These are phyloP conservation scores for Colletotrichum musae DNA, from an alignment of 2,329 filamentous ascomycete genomes.

Conservation along the genomic window DNA sequence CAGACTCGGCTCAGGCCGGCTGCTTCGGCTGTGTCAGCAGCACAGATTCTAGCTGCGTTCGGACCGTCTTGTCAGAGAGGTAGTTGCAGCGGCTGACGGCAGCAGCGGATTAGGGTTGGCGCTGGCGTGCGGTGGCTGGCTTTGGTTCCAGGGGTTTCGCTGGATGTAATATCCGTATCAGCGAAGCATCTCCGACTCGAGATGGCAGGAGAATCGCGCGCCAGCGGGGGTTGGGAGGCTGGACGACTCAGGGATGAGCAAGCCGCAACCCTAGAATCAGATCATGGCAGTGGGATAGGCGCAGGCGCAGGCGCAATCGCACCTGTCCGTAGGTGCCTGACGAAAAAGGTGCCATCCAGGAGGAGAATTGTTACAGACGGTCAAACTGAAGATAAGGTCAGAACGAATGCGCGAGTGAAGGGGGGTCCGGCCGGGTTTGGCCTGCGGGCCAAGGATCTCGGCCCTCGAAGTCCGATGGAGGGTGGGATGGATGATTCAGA, in stretches of 20 bases:
- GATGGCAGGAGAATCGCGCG: conserved; percentile 18
- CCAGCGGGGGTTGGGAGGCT: conserved; percentile 32
- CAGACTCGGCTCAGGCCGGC: conserved; percentile 15
- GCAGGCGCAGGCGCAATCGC: conserved; percentile 10
- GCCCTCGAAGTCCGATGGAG: conserved; percentile 14
- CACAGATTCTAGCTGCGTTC: conserved; percentile 16
- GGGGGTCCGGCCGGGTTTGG: conserved; percentile 10
- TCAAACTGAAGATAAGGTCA: conserved; percentile 21
- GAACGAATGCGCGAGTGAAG: conserved; percentile 3
- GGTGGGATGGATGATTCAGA: conserved; percentile 2
- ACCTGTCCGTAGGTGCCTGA: background rate
- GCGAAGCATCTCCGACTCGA: conserved; percentile 23
- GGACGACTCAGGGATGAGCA: conserved; percentile 1
- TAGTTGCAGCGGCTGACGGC: conserved; percentile 39
- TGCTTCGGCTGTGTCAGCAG: conserved; percentile 18
- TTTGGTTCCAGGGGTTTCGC: conserved; percentile 28
- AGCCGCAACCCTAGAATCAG: conserved; percentile 1
- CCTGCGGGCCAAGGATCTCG: conserved; percentile 26
- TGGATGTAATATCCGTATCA: conserved; percentile 27
- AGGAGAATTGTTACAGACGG: conserved; percentile 18
- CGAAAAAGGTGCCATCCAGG: background rate
- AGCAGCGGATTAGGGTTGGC: conserved; percentile 32
- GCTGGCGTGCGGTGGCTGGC: conserved; percentile 34
- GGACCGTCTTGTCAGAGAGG: conserved; percentile 36
- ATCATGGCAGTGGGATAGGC: conserved; percentile 6